phyloP scores from a whole-genome alignment of 345 rosid species.

The Draba incana region DNA sequence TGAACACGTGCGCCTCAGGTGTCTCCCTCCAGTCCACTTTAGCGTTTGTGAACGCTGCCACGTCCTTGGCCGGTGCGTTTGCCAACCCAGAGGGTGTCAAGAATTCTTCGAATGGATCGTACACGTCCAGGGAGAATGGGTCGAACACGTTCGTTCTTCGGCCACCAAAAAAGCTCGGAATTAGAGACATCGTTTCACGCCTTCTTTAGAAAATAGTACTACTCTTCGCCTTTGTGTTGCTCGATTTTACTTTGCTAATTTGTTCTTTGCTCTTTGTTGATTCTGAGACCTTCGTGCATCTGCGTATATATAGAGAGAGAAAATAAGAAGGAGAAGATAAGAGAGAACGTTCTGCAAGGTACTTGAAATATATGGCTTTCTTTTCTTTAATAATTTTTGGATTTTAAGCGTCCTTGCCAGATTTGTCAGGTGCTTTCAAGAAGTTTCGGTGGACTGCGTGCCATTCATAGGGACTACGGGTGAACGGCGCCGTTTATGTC shows the following conservation, averaged over 20 bases:
- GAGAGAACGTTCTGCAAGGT: conserved; percentile 4
- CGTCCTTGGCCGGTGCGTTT: conserved; percentile 21
- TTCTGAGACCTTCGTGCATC: not conserved
- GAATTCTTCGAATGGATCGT: conserved; percentile 42
- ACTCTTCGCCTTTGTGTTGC: no score
- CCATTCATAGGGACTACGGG: not conserved
- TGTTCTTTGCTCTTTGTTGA: not conserved
- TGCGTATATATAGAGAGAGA: conserved; percentile 3
- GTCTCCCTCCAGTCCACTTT: conserved; percentile 47
- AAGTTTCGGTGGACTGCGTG: conserved; percentile 22
- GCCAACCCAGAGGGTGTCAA: not conserved
- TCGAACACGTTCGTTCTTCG: conserved; percentile 43
- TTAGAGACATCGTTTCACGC: conserved; percentile 35
- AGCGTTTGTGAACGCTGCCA: conserved; percentile 34
- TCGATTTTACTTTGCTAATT: not conserved
- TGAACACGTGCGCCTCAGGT: no score
- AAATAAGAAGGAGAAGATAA: not conserved
- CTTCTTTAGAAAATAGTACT: not conserved
- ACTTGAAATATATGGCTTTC: conserved; percentile 1
- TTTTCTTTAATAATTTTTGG: not conserved
- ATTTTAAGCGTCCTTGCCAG: not conserved
- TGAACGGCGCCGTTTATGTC: not conserved
- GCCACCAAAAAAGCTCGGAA: conserved; percentile 39
- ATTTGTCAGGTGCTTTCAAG: conserved; percentile 5
- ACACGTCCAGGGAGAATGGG: conserved; percentile 40